Evolutionary conservation across 2,329 filamentous ascomycete species (phyloP).

Genomic region (Hypocreales sp.): DNA sequence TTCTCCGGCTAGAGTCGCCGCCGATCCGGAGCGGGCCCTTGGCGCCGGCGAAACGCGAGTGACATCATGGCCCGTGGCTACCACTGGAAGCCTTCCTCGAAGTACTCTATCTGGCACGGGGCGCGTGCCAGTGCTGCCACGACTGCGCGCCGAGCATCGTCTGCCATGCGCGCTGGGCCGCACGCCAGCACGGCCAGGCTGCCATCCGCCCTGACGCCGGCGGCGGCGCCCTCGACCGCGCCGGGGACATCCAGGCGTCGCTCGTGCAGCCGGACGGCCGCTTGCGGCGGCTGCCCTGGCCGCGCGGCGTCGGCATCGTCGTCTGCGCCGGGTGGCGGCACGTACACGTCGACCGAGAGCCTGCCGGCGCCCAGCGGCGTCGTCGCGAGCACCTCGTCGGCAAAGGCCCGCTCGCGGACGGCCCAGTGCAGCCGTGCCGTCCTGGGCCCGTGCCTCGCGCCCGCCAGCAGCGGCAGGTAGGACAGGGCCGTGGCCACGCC

Average conservation of each 20-base stretch:
- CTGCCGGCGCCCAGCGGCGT: too few relatives aligned
- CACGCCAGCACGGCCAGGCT: slow-evolving; percentile 26
- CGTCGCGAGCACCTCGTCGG: slow-evolving; percentile 18
- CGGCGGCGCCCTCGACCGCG: slow-evolving; percentile 7
- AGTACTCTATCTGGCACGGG: slow-evolving; percentile 5
- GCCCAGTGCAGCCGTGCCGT: slow-evolving; percentile 25
- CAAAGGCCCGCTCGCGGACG: slow-evolving; percentile 23
- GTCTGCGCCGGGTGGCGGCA: too few relatives aligned
- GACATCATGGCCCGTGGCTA: too few relatives aligned
- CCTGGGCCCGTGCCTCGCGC: slow-evolving; percentile 3
- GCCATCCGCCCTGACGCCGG: slow-evolving; percentile 6
- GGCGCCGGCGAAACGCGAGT: too few relatives aligned
- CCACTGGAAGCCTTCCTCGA: slow-evolving; percentile 5
- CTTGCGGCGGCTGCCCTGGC: too few relatives aligned
- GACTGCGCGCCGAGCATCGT: slow-evolving; percentile 22
- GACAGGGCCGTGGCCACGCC: slow-evolving; percentile 26
- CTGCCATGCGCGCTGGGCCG: slow-evolving; percentile 27
- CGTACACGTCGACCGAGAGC: slow-evolving; percentile 20
- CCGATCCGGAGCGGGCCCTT: too few relatives aligned
- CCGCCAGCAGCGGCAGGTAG: slow-evolving; percentile 16
- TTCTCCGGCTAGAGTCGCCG: too few relatives aligned
- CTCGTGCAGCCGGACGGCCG: slow-evolving; percentile 7
- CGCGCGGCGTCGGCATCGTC: slow-evolving; percentile 3
- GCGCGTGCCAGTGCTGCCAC: slow-evolving; percentile 13
- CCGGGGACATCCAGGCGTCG: slow-evolving; percentile 18